Percentiles rank a stretch among this genome's conserved stretches.
Conservation (phyloP, 352 stramenopile species). For the Pythium biforme region DNA sequence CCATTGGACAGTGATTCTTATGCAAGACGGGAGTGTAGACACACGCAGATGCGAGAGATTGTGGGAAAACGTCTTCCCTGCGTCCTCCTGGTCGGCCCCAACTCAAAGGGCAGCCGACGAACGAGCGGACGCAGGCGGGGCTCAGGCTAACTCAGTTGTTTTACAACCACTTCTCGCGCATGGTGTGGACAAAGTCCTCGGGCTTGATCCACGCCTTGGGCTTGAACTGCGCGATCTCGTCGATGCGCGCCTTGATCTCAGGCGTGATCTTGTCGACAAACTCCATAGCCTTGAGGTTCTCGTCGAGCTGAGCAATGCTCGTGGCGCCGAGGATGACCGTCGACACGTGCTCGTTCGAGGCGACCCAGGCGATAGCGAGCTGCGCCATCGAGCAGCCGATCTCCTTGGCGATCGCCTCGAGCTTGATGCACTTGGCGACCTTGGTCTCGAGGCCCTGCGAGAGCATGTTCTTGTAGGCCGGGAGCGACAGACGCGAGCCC, state of each 20-base stretch:
- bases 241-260: background rate
- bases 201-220: constrained; percentile 29
- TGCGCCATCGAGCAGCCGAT: constrained; percentile 59
- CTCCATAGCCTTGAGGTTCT: constrained; percentile 42
- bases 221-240: constrained; percentile 17
- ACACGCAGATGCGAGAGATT: background rate
- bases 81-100: background rate
- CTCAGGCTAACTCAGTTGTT: background rate
- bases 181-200: constrained; percentile 24
- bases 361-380: constrained; percentile 51
- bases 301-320: constrained; percentile 44
- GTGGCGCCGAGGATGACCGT: constrained; percentile 52
- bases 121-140: background rate
- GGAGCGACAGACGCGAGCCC: constrained; percentile 49
- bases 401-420: constrained; percentile 51
- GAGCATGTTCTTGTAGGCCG: constrained; percentile 44
- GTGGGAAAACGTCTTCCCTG: background rate
- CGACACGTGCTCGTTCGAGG: constrained; percentile 49
- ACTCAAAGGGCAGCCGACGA: background rate
- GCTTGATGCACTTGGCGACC: constrained; percentile 39
- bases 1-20: background rate
- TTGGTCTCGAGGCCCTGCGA: constrained; percentile 49
- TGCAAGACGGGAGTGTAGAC: background rate
- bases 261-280: constrained; percentile 39
- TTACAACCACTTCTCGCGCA: constrained; percentile 29